These are phyloP conservation scores for Beauveria bassiana DNA, from an alignment of 2,329 filamentous ascomycete genomes.

Conservation along the genomic window DNA sequence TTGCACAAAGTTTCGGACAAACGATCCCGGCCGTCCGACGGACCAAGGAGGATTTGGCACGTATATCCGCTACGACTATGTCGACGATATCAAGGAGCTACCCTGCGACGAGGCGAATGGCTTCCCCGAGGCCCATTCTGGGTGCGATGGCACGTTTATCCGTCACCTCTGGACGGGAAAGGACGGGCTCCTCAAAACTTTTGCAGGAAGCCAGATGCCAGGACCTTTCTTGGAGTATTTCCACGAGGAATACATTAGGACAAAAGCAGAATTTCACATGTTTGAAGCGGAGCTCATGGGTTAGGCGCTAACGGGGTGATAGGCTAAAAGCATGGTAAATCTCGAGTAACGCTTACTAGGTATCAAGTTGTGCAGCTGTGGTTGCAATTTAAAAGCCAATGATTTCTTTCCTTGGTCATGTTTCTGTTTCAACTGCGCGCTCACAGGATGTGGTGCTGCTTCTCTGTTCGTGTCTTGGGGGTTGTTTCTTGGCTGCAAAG, in stretches of 20 bases:
- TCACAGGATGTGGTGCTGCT: neutral
- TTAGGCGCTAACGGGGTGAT: neutral
- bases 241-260: slow-evolving; percentile 27
- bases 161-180: slow-evolving; percentile 38
- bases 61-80: slow-evolving; percentile 34
- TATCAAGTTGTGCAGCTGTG: neutral
- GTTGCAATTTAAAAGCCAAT: neutral
- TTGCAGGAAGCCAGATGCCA: slow-evolving; percentile 30
- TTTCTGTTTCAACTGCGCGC: neutral
- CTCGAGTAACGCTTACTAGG: neutral
- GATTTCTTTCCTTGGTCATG: neutral
- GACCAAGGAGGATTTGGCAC: slow-evolving; percentile 38
- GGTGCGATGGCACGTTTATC: slow-evolving; percentile 33
- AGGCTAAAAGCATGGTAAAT: neutral
- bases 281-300: slow-evolving; percentile 28
- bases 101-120: slow-evolving; percentile 37
- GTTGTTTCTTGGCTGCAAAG: neutral
- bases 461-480: neutral
- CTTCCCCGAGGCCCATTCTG: slow-evolving; percentile 29
- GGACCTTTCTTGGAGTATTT: slow-evolving; percentile 28
- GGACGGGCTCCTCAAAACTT: slow-evolving; percentile 29
- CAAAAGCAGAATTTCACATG: slow-evolving; percentile 28
- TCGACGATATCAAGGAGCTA: slow-evolving; percentile 32
- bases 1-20: slow-evolving; percentile 30
- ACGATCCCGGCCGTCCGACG: slow-evolving; percentile 29